Conservation (phyloP, 352 stramenopile genomes). For the Phytophthora multivora region DNA sequence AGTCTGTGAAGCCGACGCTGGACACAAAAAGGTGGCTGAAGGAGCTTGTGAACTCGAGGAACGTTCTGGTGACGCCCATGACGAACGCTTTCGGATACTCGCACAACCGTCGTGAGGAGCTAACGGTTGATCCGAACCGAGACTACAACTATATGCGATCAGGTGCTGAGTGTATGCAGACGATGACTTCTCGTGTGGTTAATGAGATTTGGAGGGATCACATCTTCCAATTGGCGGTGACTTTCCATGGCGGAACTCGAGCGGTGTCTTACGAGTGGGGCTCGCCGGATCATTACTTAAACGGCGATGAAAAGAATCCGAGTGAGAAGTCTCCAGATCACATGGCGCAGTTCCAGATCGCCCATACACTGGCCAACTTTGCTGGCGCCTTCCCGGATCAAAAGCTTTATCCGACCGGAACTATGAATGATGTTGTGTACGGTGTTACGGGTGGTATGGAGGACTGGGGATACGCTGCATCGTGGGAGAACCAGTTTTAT, state of each 20-base stretch:
- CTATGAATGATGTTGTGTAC: slow-evolving; percentile 98
- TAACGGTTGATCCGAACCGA: slow-evolving; percentile 95
- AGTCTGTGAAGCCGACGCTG: slow-evolving; percentile 26
- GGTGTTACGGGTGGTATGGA: slow-evolving; percentile 97
- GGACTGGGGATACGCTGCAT: slow-evolving; percentile 96
- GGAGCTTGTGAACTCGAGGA: slow-evolving; percentile 88
- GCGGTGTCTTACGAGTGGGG: slow-evolving; percentile 99
- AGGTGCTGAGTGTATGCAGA: slow-evolving; percentile 91
- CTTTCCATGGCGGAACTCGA: slow-evolving; percentile 98
- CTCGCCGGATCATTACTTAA: slow-evolving; percentile 86
- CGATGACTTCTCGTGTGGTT: slow-evolving; percentile 94
- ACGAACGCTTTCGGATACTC: slow-evolving; percentile 96
- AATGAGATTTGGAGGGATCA: slow-evolving; percentile 98
- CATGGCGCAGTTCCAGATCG: slow-evolving; percentile 65
- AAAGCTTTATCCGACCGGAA: slow-evolving; percentile 79
- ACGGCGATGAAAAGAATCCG: slow-evolving; percentile 37
- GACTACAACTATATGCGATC: slow-evolving; percentile 97
- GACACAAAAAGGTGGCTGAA: slow-evolving; percentile 73
- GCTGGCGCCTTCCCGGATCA: slow-evolving; percentile 73
- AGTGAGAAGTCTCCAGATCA: slow-evolving; percentile 87
- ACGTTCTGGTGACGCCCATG: slow-evolving; percentile 88
- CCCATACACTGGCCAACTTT: slow-evolving; percentile 65
- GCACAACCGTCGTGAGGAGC: slow-evolving; percentile 82
- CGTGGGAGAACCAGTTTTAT: slow-evolving; percentile 81
- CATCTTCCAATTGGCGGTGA: slow-evolving; percentile 97